Base-by-base conservation (phyloP, 225 moss, liverwort and hornwort genomes). In the Rhytidiadelphus loreus region DNA sequence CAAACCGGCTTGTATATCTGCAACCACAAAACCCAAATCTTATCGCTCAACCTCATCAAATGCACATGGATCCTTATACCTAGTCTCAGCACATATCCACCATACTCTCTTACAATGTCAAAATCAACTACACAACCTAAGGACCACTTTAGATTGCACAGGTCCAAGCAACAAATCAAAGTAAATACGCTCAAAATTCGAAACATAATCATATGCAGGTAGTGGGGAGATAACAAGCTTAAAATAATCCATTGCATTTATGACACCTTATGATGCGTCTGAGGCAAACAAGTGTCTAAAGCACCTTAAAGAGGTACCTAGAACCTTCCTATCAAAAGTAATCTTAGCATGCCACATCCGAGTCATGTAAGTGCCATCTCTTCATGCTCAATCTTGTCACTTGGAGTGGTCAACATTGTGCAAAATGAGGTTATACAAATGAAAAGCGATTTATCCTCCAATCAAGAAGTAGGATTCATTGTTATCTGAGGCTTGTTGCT, bases 1-100 rank as follows among this genome's bases (percentile, higher is more conserved):
- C 99, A 87, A 99, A 99, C 65, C 89, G 92, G 72, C 90, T 92
- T 87, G 97, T 99, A 85, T 99, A 99, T 87, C 99, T 99, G 95
- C 71, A 78, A 80, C 56, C 15, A 66, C 64, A 86, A 76, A 75
- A 66, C 82, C 79, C 61, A 63, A 56, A 74, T 41, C 33, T 23
- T 64, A 85, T 41, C 60, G n/a, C 46, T 48, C 37, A 52, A 89
- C 75, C 44, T 35, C 86, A 78, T 77, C 44, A 68, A 62, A 55
- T 77, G 78, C 57, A 64, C 50, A 86, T 61, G 69, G 75, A 66
- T 48, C 33, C 59, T 70, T 70, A 60, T 39, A 59, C 26, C 33
- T 39, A 79, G 46, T 71, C 70, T 89, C 50, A 83, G 50, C 28
- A 43, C 44, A 30, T 44, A 59, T 44, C 62, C 37, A 52, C 76